These are phyloP conservation scores for Aspergillus puulaauensis DNA, from an alignment of 2,329 filamentous ascomycete genomes.

Conservation along the genomic window DNA sequence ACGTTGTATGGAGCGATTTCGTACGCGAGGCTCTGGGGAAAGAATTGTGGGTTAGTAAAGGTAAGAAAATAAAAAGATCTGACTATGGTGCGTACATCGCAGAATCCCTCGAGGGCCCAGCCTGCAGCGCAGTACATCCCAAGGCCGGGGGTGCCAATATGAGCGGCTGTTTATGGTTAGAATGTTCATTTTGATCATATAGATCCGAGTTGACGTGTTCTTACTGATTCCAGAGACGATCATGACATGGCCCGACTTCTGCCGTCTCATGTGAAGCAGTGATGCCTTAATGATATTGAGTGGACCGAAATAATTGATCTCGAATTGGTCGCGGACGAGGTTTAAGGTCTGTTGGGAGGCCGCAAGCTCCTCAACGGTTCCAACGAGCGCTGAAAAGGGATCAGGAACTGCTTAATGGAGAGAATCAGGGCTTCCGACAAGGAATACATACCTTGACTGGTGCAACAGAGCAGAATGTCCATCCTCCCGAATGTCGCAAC, in stretches of 20 bases:
- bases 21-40: slow-evolving; percentile 71
- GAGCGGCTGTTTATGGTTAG: slow-evolving; percentile 58
- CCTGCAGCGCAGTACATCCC: slow-evolving; percentile 88
- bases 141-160: slow-evolving; percentile 89
- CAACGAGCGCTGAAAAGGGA: slow-evolving; percentile 67
- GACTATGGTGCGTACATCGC: slow-evolving; percentile 60
- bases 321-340: slow-evolving; percentile 86
- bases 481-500: slow-evolving; percentile 80
- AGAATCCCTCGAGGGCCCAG: slow-evolving; percentile 94
- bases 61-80: background rate
- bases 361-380: slow-evolving; percentile 85
- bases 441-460: slow-evolving; percentile 69
- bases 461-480: slow-evolving; percentile 88
- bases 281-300: slow-evolving; percentile 93
- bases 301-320: slow-evolving; percentile 91
- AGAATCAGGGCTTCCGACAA: background rate
- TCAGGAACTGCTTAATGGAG: slow-evolving; percentile 5
- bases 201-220: background rate
- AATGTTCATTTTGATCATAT: background rate
- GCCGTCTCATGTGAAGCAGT: slow-evolving; percentile 74
- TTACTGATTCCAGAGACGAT: slow-evolving; percentile 79
- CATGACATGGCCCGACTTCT: slow-evolving; percentile 85
- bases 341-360: slow-evolving; percentile 71
- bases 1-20: slow-evolving; percentile 97
- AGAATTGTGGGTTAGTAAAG: slow-evolving; percentile 10